phyloP scores from a whole-genome alignment of 495 filamentous ascomycete genomes.

The Annulohypoxylon moriforme region DNA sequence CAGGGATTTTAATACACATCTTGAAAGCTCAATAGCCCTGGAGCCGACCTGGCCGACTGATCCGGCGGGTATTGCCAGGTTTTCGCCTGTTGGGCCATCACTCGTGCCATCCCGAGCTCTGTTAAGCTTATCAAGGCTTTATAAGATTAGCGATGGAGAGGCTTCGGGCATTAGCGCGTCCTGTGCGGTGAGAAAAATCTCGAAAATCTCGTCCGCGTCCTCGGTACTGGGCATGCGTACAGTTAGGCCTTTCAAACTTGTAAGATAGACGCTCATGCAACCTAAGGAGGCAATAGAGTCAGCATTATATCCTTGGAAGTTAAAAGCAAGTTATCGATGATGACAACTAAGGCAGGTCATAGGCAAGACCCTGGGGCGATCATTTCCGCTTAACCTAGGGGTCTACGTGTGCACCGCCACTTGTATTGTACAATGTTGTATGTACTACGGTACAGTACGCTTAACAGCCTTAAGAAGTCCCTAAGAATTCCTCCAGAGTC shows the following conservation, averaged over 20 bases:
- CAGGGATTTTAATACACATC: not conserved
- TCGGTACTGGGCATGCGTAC: not conserved
- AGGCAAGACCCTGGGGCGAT: slow-evolving; percentile 16
- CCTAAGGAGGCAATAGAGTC: slow-evolving; percentile 3
- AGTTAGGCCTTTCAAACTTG: not conserved
- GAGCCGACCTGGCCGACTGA: not conserved
- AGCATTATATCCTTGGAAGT: not conserved
- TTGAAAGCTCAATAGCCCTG: not conserved
- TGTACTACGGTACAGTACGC: no score
- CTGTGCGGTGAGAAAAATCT: slow-evolving; percentile 8
- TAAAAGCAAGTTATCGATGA: slow-evolving; percentile 13
- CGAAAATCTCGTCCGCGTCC: not conserved
- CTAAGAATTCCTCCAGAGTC: slow-evolving; percentile 9
- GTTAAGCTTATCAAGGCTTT: slow-evolving; percentile 27
- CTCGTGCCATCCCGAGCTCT: slow-evolving; percentile 17
- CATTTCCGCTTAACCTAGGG: slow-evolving; percentile 25
- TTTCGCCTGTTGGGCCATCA: not conserved
- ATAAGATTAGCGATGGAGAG: slow-evolving; percentile 32
- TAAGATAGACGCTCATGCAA: slow-evolving; percentile 16
- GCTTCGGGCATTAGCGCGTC: slow-evolving; percentile 13
- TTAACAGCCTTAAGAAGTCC: not conserved
- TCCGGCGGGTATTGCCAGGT: slow-evolving; percentile 11
- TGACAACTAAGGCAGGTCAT: slow-evolving; percentile 18
- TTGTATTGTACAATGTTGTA: slow-evolving; percentile 1
- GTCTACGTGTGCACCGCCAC: slow-evolving; percentile 46